phyloP scores from a whole-genome alignment of 2,329 filamentous ascomycete genomes.

The Aspergillus quadrilineatus region DNA sequence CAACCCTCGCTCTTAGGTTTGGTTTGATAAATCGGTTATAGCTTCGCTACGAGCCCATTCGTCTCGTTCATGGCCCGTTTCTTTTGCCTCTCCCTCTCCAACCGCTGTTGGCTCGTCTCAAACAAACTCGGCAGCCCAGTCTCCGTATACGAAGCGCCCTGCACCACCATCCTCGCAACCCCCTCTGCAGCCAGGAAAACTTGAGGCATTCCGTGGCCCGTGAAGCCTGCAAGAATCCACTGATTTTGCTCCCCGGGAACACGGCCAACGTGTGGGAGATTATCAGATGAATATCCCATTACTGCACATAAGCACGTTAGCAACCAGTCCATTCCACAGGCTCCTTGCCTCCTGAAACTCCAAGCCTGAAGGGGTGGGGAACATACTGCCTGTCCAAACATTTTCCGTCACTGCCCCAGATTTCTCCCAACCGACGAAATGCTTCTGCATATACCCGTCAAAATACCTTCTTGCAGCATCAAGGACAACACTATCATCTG shows the following conservation, averaged over 20 bases:
- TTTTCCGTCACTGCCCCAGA: constrained; percentile 31
- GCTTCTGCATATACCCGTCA: constrained; percentile 39
- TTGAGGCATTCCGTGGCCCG: constrained; percentile 67
- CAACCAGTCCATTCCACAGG: too few relatives aligned
- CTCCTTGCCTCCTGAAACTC: too few relatives aligned
- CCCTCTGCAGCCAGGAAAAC: constrained; percentile 61
- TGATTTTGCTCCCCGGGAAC: constrained; percentile 48
- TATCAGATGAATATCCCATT: constrained; percentile 54
- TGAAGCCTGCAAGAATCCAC: constrained; percentile 61
- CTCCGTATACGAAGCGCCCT: constrained; percentile 24
- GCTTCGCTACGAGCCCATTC: not conserved
- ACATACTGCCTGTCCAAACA: constrained; percentile 39
- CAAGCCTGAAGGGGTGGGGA: not conserved
- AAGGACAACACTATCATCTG: constrained; percentile 52
- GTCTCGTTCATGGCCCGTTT: not conserved
- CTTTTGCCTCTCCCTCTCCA: constrained; percentile 13
- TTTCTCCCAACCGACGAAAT: constrained; percentile 38
- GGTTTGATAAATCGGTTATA: not conserved
- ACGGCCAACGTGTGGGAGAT: constrained; percentile 54
- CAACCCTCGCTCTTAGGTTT: too few relatives aligned
- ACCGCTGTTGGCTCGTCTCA: constrained; percentile 27
- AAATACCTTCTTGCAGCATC: constrained; percentile 42
- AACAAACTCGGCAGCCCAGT: constrained; percentile 35
- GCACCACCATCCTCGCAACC: constrained; percentile 55
- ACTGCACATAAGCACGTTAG: constrained; percentile 33